Percentiles rank a stretch among this genome's conserved stretches.
Conservation (phyloP, 1,284 basidiomycete genomes). For the Jaminaea rosea region DNA sequence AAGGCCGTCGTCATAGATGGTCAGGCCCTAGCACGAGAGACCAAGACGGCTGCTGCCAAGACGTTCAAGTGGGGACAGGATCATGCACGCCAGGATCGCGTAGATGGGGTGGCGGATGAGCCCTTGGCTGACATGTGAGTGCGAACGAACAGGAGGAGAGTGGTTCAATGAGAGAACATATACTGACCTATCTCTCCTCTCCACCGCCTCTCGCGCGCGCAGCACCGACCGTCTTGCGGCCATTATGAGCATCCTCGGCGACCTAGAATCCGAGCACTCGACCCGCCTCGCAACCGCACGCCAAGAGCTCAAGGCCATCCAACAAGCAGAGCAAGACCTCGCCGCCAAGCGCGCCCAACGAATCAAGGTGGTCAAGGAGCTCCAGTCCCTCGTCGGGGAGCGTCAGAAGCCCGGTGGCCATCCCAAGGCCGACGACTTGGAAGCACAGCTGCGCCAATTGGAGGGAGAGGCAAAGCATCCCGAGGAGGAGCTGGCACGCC, state of each 20-base stretch:
- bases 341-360: slow-evolving; percentile 19
- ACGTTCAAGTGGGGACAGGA: slow-evolving; percentile 32
- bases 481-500: slow-evolving; percentile 25
- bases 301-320: slow-evolving; percentile 24
- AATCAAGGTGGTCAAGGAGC: slow-evolving; percentile 29
- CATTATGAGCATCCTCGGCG: slow-evolving; percentile 28
- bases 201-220: too few relatives aligned
- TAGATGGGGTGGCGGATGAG: slow-evolving; percentile 29
- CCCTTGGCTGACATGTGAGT: slow-evolving; percentile 21
- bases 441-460: slow-evolving; percentile 19
- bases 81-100: slow-evolving; percentile 25
- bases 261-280: slow-evolving; percentile 31
- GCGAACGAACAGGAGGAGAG: too few relatives aligned
- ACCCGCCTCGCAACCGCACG: slow-evolving; percentile 24
- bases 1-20: slow-evolving; percentile 36
- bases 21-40: slow-evolving; percentile 25
- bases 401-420: slow-evolving; percentile 13
- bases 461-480: slow-evolving; percentile 27
- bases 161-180: too few relatives aligned
- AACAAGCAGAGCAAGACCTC: slow-evolving; percentile 27
- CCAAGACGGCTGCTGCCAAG: slow-evolving; percentile 24
- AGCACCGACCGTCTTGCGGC: slow-evolving; percentile 32
- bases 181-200: too few relatives aligned
- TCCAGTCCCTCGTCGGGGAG: slow-evolving; percentile 27
- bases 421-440: slow-evolving; percentile 13